Evolutionary conservation across 78 protist species (phyloP).

Genomic region (Dictyostelium purpureum): DNA sequence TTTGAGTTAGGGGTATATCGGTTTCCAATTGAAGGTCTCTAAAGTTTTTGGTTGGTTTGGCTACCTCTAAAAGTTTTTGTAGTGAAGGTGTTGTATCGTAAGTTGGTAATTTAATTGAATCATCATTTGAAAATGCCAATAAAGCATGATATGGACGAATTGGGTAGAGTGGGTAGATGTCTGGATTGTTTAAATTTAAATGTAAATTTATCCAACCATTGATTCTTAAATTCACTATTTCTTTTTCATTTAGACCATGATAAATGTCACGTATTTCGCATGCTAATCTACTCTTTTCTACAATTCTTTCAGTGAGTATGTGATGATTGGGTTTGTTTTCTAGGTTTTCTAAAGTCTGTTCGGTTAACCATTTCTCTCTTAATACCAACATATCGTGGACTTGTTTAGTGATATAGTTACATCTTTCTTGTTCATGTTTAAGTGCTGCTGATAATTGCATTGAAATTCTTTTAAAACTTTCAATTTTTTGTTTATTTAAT

Average conservation of each 20-base stretch:
- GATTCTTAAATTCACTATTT: neutral
- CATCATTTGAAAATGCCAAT: slow-evolving; percentile 15
- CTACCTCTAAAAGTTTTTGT: slow-evolving; percentile 38
- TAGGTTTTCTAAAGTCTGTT: slow-evolving; percentile 21
- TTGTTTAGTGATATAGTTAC: slow-evolving; percentile 53
- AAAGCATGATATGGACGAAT: slow-evolving; percentile 81
- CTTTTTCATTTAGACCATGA: slow-evolving; percentile 5
- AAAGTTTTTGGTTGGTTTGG: slow-evolving; percentile 77
- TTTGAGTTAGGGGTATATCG: slow-evolving; percentile 64
- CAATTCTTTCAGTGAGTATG: slow-evolving; percentile 36
- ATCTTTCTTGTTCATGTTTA: slow-evolving; percentile 62
- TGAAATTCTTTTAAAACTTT: slow-evolving; percentile 57
- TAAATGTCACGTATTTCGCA: slow-evolving; percentile 55
- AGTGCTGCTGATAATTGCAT: slow-evolving; percentile 61
- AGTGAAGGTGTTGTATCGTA: slow-evolving; percentile 63
- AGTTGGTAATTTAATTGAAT: slow-evolving; percentile 5
- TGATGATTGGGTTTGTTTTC: slow-evolving; percentile 53
- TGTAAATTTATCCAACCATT: slow-evolving; percentile 65
- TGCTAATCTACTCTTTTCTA: slow-evolving; percentile 19
- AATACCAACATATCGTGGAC: slow-evolving; percentile 53
- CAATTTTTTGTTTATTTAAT: neutral
- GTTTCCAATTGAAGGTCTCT: slow-evolving; percentile 77
- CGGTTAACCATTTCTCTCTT: slow-evolving; percentile 64
- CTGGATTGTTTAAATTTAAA: slow-evolving; percentile 38
- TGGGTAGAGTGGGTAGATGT: slow-evolving; percentile 48